phyloP scores from a whole-genome alignment of 1,139 yeast genomes.

The Yamadazyma diospyri region DNA sequence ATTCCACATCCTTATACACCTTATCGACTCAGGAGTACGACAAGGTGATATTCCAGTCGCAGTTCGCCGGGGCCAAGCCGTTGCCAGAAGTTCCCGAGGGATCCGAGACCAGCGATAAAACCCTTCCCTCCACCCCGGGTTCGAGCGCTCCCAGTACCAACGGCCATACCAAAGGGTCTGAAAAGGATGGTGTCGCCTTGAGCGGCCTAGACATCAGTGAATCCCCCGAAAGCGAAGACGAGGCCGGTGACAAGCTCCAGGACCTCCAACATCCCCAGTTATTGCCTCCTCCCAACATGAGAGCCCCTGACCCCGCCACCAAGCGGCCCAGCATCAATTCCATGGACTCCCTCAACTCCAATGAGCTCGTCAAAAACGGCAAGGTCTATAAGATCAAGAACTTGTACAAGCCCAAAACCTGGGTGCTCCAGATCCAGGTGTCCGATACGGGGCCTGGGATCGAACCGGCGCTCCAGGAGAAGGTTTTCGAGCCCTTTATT shows the following conservation, averaged over 20 bases:
- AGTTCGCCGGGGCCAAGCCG: constrained; percentile 30
- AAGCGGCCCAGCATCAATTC: constrained; percentile 14
- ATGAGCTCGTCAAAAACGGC: constrained; percentile 29
- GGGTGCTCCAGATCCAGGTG: constrained; percentile 74
- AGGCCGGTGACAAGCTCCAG: neutral
- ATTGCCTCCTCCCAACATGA: constrained; percentile 16
- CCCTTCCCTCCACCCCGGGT: neutral
- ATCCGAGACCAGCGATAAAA: constrained; percentile 2
- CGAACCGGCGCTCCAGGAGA: constrained; percentile 70
- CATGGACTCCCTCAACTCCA: constrained; percentile 14
- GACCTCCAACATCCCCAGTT: constrained; percentile 7
- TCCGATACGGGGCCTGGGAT: constrained; percentile 94
- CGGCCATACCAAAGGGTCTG: no score
- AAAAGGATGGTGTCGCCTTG: neutral
- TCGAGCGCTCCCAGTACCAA: neutral
- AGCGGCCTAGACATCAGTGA: constrained; percentile 3
- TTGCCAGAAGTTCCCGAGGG: constrained; percentile 24
- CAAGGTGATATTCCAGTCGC: constrained; percentile 50
- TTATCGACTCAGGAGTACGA: constrained; percentile 54
- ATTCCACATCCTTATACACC: constrained; percentile 39
- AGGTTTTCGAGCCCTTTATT: constrained; percentile 91
- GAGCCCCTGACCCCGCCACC: constrained; percentile 10
- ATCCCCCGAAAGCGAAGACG: neutral
- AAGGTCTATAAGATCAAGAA: constrained; percentile 34
- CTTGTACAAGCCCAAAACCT: constrained; percentile 40